Percentiles rank a stretch among this genome's conserved stretches.
Evolutionary conservation across 2,329 filamentous ascomycete species (phyloP).

Genomic region (Cyphellophora attinorum): DNA sequence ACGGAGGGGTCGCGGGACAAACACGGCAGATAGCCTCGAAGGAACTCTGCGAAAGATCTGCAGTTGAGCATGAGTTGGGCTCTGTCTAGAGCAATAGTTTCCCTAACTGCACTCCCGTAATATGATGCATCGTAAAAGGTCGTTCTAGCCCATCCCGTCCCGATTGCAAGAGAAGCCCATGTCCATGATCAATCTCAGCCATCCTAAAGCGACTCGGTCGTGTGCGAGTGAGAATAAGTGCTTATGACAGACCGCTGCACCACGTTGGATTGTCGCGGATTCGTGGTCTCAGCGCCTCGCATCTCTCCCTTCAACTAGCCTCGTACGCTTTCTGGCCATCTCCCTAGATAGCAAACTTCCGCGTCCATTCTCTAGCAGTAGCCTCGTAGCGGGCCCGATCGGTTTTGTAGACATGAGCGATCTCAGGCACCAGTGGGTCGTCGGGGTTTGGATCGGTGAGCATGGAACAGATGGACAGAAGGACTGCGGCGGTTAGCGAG

Average conservation of each 20-base stretch:
- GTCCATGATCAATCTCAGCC: neutral
- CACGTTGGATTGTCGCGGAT: no score
- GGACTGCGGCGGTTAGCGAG: conserved; percentile 46
- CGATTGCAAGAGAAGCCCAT: conserved; percentile 3
- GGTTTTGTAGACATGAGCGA: conserved; percentile 99
- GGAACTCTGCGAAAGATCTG: no score
- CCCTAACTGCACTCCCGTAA: conserved; percentile 14
- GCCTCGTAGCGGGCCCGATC: conserved; percentile 93
- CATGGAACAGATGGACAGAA: conserved; percentile 99
- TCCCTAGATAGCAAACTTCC: conserved; percentile 89
- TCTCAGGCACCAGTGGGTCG: conserved; percentile 96
- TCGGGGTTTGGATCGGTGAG: conserved; percentile 98
- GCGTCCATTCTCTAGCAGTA: conserved; percentile 94
- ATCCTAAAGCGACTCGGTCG: no score
- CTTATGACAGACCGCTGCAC: no score
- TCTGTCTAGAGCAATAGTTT: no score
- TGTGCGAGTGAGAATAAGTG: no score
- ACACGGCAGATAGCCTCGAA: no score
- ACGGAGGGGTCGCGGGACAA: no score
- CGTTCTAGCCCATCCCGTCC: conserved; percentile 15
- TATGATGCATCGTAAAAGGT: conserved; percentile 19
- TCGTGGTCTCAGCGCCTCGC: conserved; percentile 1
- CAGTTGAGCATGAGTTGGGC: no score
- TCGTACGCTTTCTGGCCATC: conserved; percentile 1
- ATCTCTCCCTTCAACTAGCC: conserved; percentile 1